Percentiles rank a stretch among this genome's conserved stretches.
Conservation (phyloP, 768 basidiomycete genomes). For the Kondoa malvinella region DNA sequence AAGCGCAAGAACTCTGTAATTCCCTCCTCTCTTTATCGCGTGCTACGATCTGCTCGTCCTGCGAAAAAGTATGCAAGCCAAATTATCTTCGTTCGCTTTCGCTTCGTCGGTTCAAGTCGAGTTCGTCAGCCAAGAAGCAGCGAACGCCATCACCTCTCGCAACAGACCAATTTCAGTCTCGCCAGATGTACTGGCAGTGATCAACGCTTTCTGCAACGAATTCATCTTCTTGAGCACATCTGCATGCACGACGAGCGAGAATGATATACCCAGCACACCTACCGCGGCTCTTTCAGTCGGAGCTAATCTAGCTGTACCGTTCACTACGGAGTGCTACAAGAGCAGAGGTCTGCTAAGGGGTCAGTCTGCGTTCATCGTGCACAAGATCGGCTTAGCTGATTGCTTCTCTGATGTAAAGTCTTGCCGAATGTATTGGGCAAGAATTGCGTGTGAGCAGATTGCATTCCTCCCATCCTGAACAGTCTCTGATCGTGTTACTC, state of each 20-base stretch:
- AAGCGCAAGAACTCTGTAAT: neutral
- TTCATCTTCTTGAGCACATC: neutral
- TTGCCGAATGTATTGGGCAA: neutral
- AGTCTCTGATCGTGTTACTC: neutral
- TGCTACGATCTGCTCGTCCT: neutral
- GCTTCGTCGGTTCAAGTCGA: neutral
- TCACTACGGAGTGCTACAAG: slow-evolving; percentile 4
- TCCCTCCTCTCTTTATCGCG: neutral
- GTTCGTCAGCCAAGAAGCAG: neutral
- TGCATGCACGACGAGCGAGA: neutral
- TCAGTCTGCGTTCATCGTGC: neutral
- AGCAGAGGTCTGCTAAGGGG: neutral
- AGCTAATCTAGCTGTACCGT: neutral
- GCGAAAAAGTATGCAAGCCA: neutral
- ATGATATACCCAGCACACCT: neutral
- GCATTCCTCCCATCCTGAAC: neutral
- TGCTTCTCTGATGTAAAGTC: neutral
- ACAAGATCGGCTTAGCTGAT: neutral
- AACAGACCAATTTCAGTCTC: neutral
- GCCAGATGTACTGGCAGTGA: neutral
- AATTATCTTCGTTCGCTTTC: neutral
- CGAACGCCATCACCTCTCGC: neutral
- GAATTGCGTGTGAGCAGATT: neutral
- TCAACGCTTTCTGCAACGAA: neutral
- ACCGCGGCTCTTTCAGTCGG: neutral